phyloP scores from a whole-genome alignment of 768 basidiomycete genomes.

The Boletus rubropictus region DNA sequence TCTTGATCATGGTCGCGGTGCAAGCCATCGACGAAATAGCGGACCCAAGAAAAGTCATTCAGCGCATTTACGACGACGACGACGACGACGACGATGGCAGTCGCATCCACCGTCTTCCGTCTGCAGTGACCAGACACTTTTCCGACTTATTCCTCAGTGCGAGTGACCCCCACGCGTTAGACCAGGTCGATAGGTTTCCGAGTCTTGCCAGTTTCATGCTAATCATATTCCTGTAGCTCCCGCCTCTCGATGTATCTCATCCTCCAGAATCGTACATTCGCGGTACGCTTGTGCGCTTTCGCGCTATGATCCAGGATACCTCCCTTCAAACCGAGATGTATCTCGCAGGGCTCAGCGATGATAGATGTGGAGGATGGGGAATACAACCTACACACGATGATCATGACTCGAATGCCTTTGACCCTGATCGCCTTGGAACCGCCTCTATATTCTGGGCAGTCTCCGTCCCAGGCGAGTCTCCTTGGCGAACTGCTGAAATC shows the following conservation, averaged over 20 bases:
- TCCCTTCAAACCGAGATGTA: conserved; percentile 71
- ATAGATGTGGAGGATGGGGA: conserved; percentile 72
- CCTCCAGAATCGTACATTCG: conserved; percentile 47
- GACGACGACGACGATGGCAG: conserved; percentile 2
- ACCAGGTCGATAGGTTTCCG: conserved; percentile 17
- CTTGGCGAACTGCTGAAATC: conserved; percentile 45
- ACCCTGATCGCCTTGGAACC: conserved; percentile 53
- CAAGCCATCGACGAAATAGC: conserved; percentile 43
- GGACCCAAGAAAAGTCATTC: conserved; percentile 46
- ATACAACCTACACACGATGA: conserved; percentile 34
- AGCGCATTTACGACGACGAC: conserved; percentile 39
- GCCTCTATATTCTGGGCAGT: conserved; percentile 67
- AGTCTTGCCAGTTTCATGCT: background rate
- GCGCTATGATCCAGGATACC: conserved; percentile 80
- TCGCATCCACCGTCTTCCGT: conserved; percentile 30
- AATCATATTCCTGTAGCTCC: conserved; percentile 42
- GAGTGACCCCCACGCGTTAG: conserved; percentile 24
- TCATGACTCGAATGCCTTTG: conserved; percentile 20
- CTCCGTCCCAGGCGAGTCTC: conserved; percentile 61
- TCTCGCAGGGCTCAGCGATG: conserved; percentile 40
- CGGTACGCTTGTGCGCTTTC: conserved; percentile 63
- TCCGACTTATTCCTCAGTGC: conserved; percentile 35
- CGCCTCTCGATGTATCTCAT: conserved; percentile 41
- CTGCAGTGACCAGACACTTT: conserved; percentile 44
- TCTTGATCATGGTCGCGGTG: conserved; percentile 46